A percentile compares a stretch with the other conserved stretches of the same genome.
Conservation (phyloP, 1,284 basidiomycete species). For the Moesziomyces aphidis region DNA sequence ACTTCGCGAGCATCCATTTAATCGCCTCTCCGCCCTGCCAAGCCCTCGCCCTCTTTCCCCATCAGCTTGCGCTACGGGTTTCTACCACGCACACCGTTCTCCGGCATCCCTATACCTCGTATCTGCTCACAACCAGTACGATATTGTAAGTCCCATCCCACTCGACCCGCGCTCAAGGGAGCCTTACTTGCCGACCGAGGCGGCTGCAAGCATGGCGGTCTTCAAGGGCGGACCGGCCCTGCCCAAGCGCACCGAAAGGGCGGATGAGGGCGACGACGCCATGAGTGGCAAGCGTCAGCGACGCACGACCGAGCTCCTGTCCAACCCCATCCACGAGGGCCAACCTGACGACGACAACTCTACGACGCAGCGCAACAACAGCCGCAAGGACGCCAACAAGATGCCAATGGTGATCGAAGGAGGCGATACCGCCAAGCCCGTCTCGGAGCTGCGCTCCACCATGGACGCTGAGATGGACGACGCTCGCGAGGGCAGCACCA, state of each 20-base stretch:
- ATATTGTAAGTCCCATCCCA: no score
- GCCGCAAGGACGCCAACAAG: slow-evolving; percentile 3
- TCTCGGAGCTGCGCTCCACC: slow-evolving; percentile 22
- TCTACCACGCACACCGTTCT: no score
- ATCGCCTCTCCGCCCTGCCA: not conserved
- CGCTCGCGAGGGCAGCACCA: not conserved
- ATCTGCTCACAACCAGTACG: no score
- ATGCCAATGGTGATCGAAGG: not conserved
- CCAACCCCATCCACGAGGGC: slow-evolving; percentile 8
- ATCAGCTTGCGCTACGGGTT: not conserved
- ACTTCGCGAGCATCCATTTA: not conserved
- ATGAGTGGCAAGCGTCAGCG: slow-evolving; percentile 7
- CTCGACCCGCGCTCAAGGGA: no score
- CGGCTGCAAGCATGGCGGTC: slow-evolving; percentile 8
- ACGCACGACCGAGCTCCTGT: slow-evolving; percentile 15
- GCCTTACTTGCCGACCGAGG: not conserved
- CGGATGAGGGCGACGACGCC: not conserved
- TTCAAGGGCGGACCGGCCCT: slow-evolving; percentile 33
- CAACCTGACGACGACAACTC: slow-evolving; percentile 3
- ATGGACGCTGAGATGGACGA: not conserved
- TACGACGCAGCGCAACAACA: slow-evolving; percentile 1
- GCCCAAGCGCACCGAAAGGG: slow-evolving; percentile 11
- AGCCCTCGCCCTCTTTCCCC: not conserved
- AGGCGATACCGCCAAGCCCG: not conserved
- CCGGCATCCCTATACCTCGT: no score